Base-by-base conservation (phyloP, 2,329 filamentous ascomycete genomes). In the Ophiostoma ulmi region DNA sequence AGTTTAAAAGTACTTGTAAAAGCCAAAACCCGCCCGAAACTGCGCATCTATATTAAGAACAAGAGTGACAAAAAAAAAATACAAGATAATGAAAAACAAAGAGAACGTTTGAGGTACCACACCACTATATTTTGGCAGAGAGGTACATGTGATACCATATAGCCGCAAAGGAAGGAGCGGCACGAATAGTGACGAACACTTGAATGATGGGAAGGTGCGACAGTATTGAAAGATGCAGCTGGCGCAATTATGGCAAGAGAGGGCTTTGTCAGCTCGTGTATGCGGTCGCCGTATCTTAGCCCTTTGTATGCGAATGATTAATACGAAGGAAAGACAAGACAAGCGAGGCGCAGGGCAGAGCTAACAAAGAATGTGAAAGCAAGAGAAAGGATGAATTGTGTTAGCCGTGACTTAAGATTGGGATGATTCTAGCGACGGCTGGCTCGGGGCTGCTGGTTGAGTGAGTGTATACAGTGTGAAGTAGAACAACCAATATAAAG, bases 1-100 rank as follows among this genome's bases (percentile, higher is more conserved):
- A 63, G 4, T 63, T 63, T 63, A 61, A 35, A 35, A 35, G 52
- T 58, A 58, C 52, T 26, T 26, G 10, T 22, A 17, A 17, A 63
- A 63, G 58, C 22, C 58, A 63, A 63, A 63, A 63, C 58, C 55
- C 22, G 55, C 55, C 55, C 26, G 58, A 61, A 35, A 63, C 58
- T 35, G 58, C 58, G 26, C 58, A 63, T 63, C 58, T 63, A 63
- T 63, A 63, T 63, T 63, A 63, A 63, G 58, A 63, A 31, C 22
- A 31, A 14, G 7, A 20, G 26, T 5, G 26, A 61, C n/a, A n/a
- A n/a, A n/a, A n/a, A 17, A 20, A 20, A 63, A 20, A n/a, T n/a
- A 31, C 17, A 35, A 17, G 58, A 63, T 26, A 17, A 52, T 20
- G 39, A 17, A 44, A 31, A 31, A 3, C 31, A 31, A 31, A 31